Evolutionary conservation across 2,329 filamentous ascomycete species (phyloP), one percentile per base, ranked within the genome.

Genomic region (Penicillium janthinellum): DNA sequence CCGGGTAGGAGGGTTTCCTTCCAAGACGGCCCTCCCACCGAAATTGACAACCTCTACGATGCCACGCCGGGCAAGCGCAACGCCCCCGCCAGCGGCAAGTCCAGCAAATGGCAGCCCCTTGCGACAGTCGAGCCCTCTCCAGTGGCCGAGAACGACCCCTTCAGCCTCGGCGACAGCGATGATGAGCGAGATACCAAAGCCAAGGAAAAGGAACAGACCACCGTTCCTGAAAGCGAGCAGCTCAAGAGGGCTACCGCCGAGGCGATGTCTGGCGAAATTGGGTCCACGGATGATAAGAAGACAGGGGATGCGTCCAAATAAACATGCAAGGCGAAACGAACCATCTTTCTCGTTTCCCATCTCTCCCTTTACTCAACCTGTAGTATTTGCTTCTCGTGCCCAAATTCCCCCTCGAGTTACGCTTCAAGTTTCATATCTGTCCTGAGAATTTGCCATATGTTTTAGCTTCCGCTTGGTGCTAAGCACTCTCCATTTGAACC

Each of bases 41-140:
- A 96, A 71, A 93, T 96, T 49, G 85, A 89, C 67, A 87, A 82
- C 37, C 74, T 90, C 59, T 95, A 96, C 73, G 86, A 88, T 58
- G 81, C 84, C 73, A 73, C 78, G 79, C 54, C 82, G 77, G 31
- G 81, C 80, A 66, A 87, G 83, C 76, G 86, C 82, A 72, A 77
- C 67, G 74, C 80, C 50, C 70, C 74, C 4, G 67, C 70, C n/a
- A 81, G 82, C 50, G 78, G 80, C 65, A 95, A 92, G 79, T 78
- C 86, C 48, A 97, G 93, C 84, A 99, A 99, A 80, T 99, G 95
- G 95, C 94, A 99, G 77, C 94, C 95, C 10, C 81, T 99, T 68
- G 92, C 93, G 12, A 84, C 89, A 0, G 87, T 97, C 14, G 91
- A 96, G 64, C 92, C 93, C 1, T 89, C 86, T 64, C 93, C 94